Percentiles rank a stretch among this genome's conserved stretches.
phyloP scores from a whole-genome alignment of 2,329 filamentous ascomycete genomes.

The Aureobasidium vineae region DNA sequence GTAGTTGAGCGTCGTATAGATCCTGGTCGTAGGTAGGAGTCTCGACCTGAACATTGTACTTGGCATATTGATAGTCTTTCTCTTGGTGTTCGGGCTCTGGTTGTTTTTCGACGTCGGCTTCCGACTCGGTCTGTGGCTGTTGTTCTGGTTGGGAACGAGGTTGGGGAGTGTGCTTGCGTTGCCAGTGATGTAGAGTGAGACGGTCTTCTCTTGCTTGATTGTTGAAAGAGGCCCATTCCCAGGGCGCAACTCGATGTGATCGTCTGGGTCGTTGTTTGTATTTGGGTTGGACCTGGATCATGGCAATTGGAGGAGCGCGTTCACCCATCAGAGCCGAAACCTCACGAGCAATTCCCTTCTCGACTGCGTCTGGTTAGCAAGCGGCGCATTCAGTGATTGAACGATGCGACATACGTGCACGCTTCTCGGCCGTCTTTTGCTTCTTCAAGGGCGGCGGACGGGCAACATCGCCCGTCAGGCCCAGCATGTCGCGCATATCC shows the following conservation, averaged over 20 bases:
- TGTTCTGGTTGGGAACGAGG: constrained; percentile 30
- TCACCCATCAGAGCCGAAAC: constrained; percentile 53
- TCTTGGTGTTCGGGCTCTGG: constrained; percentile 44
- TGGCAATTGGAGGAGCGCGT: constrained; percentile 50
- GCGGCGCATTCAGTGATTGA: background rate
- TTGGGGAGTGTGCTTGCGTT: constrained; percentile 54
- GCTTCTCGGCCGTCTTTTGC: constrained; percentile 63
- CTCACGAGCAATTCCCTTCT: constrained; percentile 51
- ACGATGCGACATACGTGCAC: constrained; percentile 48
- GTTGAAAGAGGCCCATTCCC: constrained; percentile 64
- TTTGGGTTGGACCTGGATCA: constrained; percentile 51
- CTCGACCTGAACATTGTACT: constrained; percentile 80
- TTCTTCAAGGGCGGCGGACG: constrained; percentile 64
- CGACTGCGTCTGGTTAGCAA: constrained; percentile 27
- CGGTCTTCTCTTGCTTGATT: constrained; percentile 74
- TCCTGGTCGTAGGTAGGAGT: constrained; percentile 82
- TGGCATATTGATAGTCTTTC: constrained; percentile 65
- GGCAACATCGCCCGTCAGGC: constrained; percentile 64
- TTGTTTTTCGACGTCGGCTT: constrained; percentile 32
- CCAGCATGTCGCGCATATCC: constrained; percentile 86
- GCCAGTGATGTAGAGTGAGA: constrained; percentile 77
- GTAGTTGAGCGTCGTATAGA: constrained; percentile 74
- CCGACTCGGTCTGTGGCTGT: constrained; percentile 32
- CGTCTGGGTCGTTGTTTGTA: constrained; percentile 53
- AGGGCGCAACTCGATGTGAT: constrained; percentile 43